A percentile compares a stretch with the other conserved stretches of the same genome.
These are phyloP conservation scores for Globisporangium irregulare DNA, from an alignment of 352 stramenopile species.

Conservation along the genomic window DNA sequence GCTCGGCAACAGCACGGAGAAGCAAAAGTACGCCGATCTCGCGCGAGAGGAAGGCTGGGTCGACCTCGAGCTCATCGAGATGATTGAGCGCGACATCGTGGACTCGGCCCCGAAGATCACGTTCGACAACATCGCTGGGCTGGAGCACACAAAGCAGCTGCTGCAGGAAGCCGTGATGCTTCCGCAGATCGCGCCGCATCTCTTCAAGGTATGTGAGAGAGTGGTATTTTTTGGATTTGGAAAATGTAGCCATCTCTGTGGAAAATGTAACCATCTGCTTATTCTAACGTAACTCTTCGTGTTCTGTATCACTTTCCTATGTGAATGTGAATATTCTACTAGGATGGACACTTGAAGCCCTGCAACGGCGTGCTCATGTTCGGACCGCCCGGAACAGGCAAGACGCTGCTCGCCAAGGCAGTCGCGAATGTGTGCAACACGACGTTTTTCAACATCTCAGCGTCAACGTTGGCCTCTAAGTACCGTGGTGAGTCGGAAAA, in stretches of 20 bases:
- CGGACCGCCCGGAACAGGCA: constrained; percentile 86
- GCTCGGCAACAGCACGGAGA: constrained; percentile 25
- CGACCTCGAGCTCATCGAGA: constrained; percentile 82
- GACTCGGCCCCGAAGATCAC: constrained; percentile 65
- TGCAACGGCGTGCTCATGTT: constrained; percentile 87
- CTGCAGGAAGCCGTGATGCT: constrained; percentile 85
- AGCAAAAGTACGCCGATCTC: constrained; percentile 77
- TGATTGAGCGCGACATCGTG: constrained; percentile 86
- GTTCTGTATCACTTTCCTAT: not conserved
- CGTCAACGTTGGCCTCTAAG: constrained; percentile 90
- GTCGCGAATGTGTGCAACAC: constrained; percentile 95
- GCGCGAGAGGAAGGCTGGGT: constrained; percentile 69
- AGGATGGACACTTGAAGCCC: constrained; percentile 76
- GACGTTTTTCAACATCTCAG: constrained; percentile 98
- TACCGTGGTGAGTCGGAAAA: constrained; percentile 95
- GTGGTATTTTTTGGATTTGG: not conserved
- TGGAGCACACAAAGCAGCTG: constrained; percentile 81
- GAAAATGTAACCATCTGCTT: not conserved
- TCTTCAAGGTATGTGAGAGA: constrained; percentile 58
- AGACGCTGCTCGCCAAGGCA: constrained; percentile 87
- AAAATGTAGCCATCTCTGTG: not conserved
- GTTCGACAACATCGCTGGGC: constrained; percentile 75
- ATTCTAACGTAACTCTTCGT: constrained; percentile 3
- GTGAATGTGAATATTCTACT: not conserved
- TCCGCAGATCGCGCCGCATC: constrained; percentile 75